Evolutionary conservation across 2,329 filamentous ascomycete genomes (phyloP), one percentile per base, ranked within the genome.

Genomic region (Drechslerella stenobrocha): DNA sequence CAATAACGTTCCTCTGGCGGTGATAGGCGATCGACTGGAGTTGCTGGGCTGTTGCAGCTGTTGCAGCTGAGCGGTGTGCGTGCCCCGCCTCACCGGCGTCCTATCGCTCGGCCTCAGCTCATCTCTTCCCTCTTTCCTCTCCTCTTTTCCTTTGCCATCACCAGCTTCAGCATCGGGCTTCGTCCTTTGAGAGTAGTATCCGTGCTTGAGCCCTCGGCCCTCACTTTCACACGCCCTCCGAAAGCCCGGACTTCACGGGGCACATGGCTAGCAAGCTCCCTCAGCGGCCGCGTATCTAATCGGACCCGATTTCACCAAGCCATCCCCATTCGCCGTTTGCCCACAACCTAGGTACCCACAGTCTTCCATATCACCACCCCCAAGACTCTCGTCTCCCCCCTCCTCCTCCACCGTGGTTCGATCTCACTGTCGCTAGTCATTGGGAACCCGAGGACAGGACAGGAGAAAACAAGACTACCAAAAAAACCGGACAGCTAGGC

Each of bases 321-420:
- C 37, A 20, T 18, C 37, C 15, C 15, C 37, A 37, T 37, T 13
- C 34, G 34, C 11, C 34, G 34, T 13, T 37, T 18, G 37, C 6
- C 4, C 37, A 7, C 8, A 18, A 30, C 28, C 28, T 30, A 30
- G 5, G 11, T 30, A 30, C 28, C 28, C 22, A 42, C 18, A 42
- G 15, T 9, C 37, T 20, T 20, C 59, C 59, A 28, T 32, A 52
- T 51, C 40, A 70, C 34, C 34, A 37, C 11, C 11, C 34, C 34
- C 34, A 13, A 4, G 3, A 9, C 15, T 37, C 15, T 9, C 13
- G 3, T 42, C 37, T 20, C 37, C 13, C 37, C 37, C 11, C 28
- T 5, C 28, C 28, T 30, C 28, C 28, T 30, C 28, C 28, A 30
- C 11, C 28, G 28, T 30, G 28, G 28, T 30, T 30, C 28, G 28